Conservation (phyloP, 257 asterid genomes). For the Plectranthus barbatus region DNA sequence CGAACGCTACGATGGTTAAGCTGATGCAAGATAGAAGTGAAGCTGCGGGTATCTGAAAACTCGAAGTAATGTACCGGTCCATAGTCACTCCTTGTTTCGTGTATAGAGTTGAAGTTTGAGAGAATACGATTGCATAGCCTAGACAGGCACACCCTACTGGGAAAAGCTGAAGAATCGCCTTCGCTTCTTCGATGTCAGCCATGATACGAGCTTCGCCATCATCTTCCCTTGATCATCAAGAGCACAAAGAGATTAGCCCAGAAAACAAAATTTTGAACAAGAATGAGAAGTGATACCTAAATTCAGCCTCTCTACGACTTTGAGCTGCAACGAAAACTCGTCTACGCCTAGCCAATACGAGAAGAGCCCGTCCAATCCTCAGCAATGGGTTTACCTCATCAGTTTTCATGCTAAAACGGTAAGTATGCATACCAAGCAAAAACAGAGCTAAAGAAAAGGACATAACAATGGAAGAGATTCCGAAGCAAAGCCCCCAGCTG, state of each 20-base stretch:
- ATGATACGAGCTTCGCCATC: not conserved
- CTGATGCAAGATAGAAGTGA: constrained; percentile 19
- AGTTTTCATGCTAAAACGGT: not conserved
- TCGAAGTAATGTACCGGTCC: constrained; percentile 8
- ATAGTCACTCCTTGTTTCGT: constrained; percentile 26
- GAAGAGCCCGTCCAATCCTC: not conserved
- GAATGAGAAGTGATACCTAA: too few species aligned
- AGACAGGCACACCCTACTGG: constrained; percentile 22
- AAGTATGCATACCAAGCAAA: not conserved
- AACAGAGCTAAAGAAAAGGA: constrained; percentile 21
- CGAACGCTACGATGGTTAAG: constrained; percentile 13
- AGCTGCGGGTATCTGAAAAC: constrained; percentile 25
- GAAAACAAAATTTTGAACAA: too few species aligned
- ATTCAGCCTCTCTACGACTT: not conserved
- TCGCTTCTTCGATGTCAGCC: constrained; percentile 17
- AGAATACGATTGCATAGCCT: constrained; percentile 16
- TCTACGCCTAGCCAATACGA: too few species aligned
- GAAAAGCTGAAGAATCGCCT: constrained; percentile 19
- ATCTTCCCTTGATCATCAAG: not conserved
- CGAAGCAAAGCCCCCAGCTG: constrained; percentile 49
- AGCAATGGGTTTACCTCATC: not conserved
- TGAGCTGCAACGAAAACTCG: too few species aligned
- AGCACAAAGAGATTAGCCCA: not conserved
- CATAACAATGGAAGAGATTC: constrained; percentile 38
- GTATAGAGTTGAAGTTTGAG: constrained; percentile 28